These are phyloP conservation scores for Stygiomarasmius scandens DNA, from an alignment of 1,284 basidiomycete genomes.

Conservation along the genomic window DNA sequence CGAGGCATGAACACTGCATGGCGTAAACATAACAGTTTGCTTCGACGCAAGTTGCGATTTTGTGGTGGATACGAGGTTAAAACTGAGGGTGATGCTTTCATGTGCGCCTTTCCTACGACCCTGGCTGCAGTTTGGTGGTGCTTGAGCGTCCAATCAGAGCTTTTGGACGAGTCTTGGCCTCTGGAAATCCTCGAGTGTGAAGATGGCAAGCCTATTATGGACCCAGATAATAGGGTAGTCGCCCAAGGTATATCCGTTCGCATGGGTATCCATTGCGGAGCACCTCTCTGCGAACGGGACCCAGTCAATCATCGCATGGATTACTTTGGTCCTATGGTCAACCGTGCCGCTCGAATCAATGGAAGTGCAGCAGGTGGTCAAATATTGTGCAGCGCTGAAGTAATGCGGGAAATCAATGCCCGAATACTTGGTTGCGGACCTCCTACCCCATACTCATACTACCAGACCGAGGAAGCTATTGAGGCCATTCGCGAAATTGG, in stretches of 20 bases:
- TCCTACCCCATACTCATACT: slow-evolving; percentile 58
- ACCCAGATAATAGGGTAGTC: slow-evolving; percentile 71
- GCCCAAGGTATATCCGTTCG: slow-evolving; percentile 92
- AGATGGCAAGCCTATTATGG: slow-evolving; percentile 85
- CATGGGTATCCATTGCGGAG: slow-evolving; percentile 97
- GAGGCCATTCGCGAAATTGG: slow-evolving; percentile 79
- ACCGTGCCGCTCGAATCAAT: slow-evolving; percentile 87
- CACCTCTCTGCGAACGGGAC: slow-evolving; percentile 91
- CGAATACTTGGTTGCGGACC: slow-evolving; percentile 54
- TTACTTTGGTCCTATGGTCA: slow-evolving; percentile 94
- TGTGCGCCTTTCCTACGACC: slow-evolving; percentile 95
- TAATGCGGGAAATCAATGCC: slow-evolving; percentile 82
- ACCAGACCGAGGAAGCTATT: slow-evolving; percentile 60
- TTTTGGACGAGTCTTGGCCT: slow-evolving; percentile 92
- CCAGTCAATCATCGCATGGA: slow-evolving; percentile 97
- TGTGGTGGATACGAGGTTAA: slow-evolving; percentile 99
- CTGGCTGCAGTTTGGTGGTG: slow-evolving; percentile 91
- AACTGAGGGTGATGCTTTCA: slow-evolving; percentile 99
- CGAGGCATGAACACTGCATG: slow-evolving; percentile 96
- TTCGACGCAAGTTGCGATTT: slow-evolving; percentile 85
- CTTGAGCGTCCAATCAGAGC: slow-evolving; percentile 84
- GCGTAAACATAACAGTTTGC: slow-evolving; percentile 86
- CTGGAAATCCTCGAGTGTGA: slow-evolving; percentile 92
- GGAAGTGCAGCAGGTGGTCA: slow-evolving; percentile 91
- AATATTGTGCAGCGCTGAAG: slow-evolving; percentile 91